These are phyloP conservation scores for Salmacisia buchloeana DNA, from an alignment of 1,284 basidiomycete genomes.

Conservation along the genomic window DNA sequence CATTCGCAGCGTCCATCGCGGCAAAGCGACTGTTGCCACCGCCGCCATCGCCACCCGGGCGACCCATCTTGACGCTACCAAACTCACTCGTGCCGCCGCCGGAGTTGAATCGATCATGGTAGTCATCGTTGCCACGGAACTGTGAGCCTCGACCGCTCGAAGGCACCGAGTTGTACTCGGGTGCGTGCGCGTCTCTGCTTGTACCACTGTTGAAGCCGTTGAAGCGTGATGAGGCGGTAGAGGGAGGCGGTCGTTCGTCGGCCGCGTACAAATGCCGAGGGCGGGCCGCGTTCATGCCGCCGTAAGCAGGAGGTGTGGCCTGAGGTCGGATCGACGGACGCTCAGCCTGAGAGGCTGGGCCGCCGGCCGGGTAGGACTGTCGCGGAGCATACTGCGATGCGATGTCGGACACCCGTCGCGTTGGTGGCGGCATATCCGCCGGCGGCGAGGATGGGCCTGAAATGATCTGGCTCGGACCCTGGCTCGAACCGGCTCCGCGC, in stretches of 20 bases:
- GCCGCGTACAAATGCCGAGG: no score
- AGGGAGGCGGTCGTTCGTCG: no score
- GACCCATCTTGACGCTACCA: background rate
- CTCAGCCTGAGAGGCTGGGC: background rate
- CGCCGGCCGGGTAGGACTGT: conserved; percentile 5
- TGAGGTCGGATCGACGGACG: no score
- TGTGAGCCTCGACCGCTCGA: background rate
- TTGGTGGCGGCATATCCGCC: conserved; percentile 3
- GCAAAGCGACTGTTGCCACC: background rate
- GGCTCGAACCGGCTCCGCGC: no score
- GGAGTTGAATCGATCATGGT: background rate
- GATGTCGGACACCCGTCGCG: conserved; percentile 29
- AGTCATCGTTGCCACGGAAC: background rate
- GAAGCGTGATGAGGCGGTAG: no score
- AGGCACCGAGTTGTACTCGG: background rate
- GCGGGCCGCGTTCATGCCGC: no score
- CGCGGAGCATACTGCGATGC: conserved; percentile 15
- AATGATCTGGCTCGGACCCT: no score
- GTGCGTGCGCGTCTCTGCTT: no score
- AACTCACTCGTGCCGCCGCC: background rate
- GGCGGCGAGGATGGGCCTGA: background rate
- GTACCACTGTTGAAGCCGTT: no score
- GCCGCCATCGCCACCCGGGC: background rate
- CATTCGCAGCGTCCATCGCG: background rate
- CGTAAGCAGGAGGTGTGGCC: background rate